phyloP scores from a whole-genome alignment of 2,329 filamentous ascomycete genomes.

The Cercospora nicotianae region DNA sequence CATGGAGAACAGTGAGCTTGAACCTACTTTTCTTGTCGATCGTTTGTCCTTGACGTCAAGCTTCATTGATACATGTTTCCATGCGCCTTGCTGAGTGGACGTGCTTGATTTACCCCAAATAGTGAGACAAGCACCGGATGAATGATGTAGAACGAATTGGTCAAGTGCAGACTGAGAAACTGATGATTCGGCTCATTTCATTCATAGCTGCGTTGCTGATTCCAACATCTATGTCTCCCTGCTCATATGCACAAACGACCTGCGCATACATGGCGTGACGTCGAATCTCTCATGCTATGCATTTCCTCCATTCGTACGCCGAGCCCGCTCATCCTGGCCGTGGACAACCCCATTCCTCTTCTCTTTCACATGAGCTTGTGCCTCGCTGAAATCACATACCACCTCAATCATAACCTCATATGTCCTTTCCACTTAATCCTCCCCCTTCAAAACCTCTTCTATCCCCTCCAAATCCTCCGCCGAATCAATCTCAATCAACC shows the following conservation, averaged over 20 bases:
- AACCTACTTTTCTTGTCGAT: background rate
- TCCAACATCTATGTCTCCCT: background rate
- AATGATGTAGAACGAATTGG: background rate
- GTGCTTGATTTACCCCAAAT: background rate
- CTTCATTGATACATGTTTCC: background rate
- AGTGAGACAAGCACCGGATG: background rate
- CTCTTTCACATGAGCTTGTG: too few relatives aligned
- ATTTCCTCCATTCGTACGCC: background rate
- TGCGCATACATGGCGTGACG: background rate
- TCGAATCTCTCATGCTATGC: background rate
- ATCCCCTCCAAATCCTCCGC: conserved; percentile 82
- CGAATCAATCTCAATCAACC: conserved; percentile 79
- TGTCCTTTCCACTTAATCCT: conserved; percentile 32
- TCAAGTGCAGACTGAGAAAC: background rate
- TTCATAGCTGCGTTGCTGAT: background rate
- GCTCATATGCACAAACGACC: background rate
- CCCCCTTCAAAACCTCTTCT: conserved; percentile 61
- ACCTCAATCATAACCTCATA: background rate
- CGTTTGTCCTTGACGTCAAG: background rate
- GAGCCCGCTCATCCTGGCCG: background rate
- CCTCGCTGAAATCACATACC: too few relatives aligned
- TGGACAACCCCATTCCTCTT: too few relatives aligned
- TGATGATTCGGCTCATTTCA: background rate
- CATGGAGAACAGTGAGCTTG: background rate
- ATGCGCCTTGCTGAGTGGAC: background rate